Base-by-base conservation (phyloP, 306 rosid species). In the Benincasa hispida region DNA sequence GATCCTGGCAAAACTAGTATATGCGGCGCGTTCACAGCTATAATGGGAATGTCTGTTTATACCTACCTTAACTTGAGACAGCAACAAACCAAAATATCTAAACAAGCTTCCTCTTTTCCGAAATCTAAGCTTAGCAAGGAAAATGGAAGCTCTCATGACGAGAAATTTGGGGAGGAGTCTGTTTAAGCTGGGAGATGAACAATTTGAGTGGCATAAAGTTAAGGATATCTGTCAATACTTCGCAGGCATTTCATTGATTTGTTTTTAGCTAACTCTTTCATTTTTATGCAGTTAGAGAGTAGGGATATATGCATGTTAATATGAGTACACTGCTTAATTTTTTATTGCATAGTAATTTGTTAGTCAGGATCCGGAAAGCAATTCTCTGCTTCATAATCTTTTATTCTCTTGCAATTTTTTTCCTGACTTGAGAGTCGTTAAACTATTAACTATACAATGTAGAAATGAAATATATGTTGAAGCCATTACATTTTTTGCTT, bases 1-100 rank as follows among this genome's bases (percentile, higher is more conserved):
- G 90, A 91, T 81, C 97, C 97, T 3, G 98, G 98, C 28, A 82
- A 6, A 58, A 90, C 84, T 66, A 94, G 98, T 63, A 90, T 94
- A 25, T 80, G 77, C 3, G 98, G 98, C 13, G 98, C 98, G 32
- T 89, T 89, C 57, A 82, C 93, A 42, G 98, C 98, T 17, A 94
- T 94, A 21, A 88, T 81, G 0, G 98, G 98, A 59, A 94, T 86
- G 91, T 87, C 98, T 34, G 12, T 86, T 56, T 94, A 91, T 85
- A 89, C 98, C n/a, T 90, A 85, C 87, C 97, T 91, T 75, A 91
- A 89, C 72, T 66, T 91, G 79, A 87, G 74, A 82, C 88, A 78
- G 69, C 91, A 89, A 32, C 39, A 89, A 32, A 80, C 69, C 85
- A 93, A 84, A 83, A 41, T 81, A 22, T 76, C 87, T 56, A 76